Evolutionary conservation across 768 basidiomycete genomes (phyloP).

Genomic region (Tulasnella sp.): DNA sequence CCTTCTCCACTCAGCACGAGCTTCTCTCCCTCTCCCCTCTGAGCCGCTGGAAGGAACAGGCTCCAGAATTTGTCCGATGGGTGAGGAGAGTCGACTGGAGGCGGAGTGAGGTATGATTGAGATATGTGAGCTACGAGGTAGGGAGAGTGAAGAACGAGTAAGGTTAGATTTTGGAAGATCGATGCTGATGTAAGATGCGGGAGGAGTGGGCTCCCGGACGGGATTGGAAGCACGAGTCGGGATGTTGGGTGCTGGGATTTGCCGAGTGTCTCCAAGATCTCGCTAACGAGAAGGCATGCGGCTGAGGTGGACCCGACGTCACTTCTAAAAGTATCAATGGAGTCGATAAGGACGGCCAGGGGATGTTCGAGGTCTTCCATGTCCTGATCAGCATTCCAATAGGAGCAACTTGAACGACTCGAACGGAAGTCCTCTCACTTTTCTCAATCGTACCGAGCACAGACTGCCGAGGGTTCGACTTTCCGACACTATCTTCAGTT

Average conservation of each 20-base stretch:
- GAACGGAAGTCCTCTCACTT: not conserved
- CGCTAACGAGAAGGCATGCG: conserved; percentile 43
- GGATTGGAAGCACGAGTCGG: conserved; percentile 52
- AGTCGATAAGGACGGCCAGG: conserved; percentile 63
- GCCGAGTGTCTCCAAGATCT: conserved; percentile 35
- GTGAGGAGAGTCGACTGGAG: not conserved
- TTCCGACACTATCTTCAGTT: not conserved
- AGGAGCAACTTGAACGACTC: not conserved
- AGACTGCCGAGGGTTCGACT: not conserved
- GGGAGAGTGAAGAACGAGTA: conserved; percentile 62
- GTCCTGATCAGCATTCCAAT: not conserved
- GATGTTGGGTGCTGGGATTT: conserved; percentile 38
- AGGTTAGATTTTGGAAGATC: conserved; percentile 58
- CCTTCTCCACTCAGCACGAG: not conserved
- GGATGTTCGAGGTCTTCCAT: conserved; percentile 35
- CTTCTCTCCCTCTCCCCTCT: not conserved
- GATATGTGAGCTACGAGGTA: conserved; percentile 35
- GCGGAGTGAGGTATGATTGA: not conserved
- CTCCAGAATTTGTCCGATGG: conserved; percentile 5
- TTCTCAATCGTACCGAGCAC: not conserved
- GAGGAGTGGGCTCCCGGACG: conserved; percentile 43
- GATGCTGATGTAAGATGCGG: conserved; percentile 50
- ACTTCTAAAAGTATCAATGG: conserved; percentile 54
- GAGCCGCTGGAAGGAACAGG: not conserved
- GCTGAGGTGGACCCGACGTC: conserved; percentile 50